A percentile compares a stretch with the other conserved stretches of the same genome.
These are phyloP conservation scores for Colletotrichum simmondsii DNA, from an alignment of 2,329 filamentous ascomycete species.

Conservation along the genomic window DNA sequence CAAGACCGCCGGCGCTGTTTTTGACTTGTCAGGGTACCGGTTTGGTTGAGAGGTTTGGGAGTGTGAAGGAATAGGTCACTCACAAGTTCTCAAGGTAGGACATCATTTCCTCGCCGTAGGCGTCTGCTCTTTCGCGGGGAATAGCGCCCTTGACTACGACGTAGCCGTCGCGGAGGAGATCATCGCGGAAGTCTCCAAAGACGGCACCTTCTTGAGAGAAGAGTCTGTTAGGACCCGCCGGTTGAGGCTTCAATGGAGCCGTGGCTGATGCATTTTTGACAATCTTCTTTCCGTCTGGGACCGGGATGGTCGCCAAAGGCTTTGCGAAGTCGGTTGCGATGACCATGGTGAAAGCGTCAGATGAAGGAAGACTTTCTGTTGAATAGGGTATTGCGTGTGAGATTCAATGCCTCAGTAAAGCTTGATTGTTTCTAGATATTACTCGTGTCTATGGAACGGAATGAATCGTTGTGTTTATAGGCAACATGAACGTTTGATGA, in stretches of 20 bases:
- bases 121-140: neutral
- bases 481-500: neutral
- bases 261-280: neutral
- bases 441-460: neutral
- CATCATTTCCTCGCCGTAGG: conserved; percentile 16
- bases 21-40: neutral
- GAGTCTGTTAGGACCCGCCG: conserved; percentile 3
- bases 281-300: neutral
- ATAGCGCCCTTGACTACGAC: conserved; percentile 15
- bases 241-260: neutral
- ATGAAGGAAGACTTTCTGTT: neutral
- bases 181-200: conserved; percentile 9
- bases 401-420: neutral
- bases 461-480: neutral
- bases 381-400: neutral
- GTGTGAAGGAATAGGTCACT: neutral
- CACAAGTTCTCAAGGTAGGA: conserved; percentile 13
- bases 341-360: neutral
- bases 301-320: neutral
- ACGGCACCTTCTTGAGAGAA: neutral
- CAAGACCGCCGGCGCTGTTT: conserved; percentile 11
- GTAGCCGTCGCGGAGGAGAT: conserved; percentile 8
- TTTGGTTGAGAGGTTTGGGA: too few relatives aligned
- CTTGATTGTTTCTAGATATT: neutral
- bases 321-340: conserved; percentile 6